Evolutionary conservation across 2,329 filamentous ascomycete species (phyloP).

Genomic region (Neopestalotiopsis sp.): DNA sequence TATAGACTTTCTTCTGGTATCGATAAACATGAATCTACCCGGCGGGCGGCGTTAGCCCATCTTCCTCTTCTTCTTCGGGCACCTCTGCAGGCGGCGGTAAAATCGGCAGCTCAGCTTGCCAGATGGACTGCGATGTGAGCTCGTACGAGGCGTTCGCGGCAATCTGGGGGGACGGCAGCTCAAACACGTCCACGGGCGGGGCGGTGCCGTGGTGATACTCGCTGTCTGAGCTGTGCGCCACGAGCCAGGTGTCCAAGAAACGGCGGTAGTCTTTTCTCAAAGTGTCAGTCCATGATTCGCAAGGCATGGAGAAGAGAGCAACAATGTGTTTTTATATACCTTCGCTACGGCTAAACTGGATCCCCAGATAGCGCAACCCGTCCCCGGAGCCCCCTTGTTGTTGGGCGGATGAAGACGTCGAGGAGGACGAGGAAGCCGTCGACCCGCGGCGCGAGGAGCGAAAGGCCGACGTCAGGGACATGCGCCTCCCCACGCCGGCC

Average conservation of each 20-base stretch:
- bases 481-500: constrained; percentile 21
- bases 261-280: constrained; percentile 46
- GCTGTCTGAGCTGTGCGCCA: constrained; percentile 52
- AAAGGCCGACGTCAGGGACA: constrained; percentile 20
- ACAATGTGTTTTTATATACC: constrained; percentile 40
- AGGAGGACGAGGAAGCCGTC: neutral
- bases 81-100: constrained; percentile 18
- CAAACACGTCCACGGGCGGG: constrained; percentile 51
- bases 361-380: constrained; percentile 54
- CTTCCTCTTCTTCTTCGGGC: constrained; percentile 19
- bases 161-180: constrained; percentile 55
- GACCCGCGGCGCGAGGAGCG: constrained; percentile 17
- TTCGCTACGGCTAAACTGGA: constrained; percentile 55
- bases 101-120: constrained; percentile 17
- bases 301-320: neutral
- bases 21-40: no score
- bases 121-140: constrained; percentile 21
- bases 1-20: no score
- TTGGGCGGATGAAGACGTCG: neutral
- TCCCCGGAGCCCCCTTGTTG: constrained; percentile 27
- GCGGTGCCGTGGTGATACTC: constrained; percentile 51
- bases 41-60: neutral
- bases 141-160: constrained; percentile 35
- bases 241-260: constrained; percentile 52
- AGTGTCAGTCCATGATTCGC: neutral